Percentiles rank a stretch among this genome's conserved stretches.
Conservation (phyloP, 2,329 filamentous ascomycete genomes). For the Biscogniauxia mediterranea region DNA sequence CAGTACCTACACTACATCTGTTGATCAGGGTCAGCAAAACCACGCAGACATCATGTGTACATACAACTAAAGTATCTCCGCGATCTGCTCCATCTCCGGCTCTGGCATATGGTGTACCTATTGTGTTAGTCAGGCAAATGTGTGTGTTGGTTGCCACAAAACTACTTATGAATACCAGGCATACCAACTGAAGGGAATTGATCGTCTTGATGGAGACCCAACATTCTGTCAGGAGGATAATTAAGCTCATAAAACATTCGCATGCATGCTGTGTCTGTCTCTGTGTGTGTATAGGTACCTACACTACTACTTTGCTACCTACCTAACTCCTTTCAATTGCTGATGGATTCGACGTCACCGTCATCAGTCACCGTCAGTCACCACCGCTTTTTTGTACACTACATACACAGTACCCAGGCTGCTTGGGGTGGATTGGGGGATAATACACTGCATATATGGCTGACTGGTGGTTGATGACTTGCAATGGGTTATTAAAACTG, state of each 20-base stretch:
- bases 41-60: too few relatives aligned
- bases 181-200: neutral
- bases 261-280: too few relatives aligned
- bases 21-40: too few relatives aligned
- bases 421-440: neutral
- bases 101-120: neutral
- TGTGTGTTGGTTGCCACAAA: neutral
- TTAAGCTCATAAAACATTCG: neutral
- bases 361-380: neutral
- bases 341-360: neutral
- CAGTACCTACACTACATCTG: too few relatives aligned
- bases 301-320: too few relatives aligned
- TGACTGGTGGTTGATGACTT: neutral
- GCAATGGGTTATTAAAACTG: neutral
- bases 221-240: neutral
- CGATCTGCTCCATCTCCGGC: too few relatives aligned
- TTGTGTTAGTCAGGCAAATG: neutral
- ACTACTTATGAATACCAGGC: neutral
- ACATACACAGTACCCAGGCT: too few relatives aligned
- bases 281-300: neutral
- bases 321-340: neutral
- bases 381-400: too few relatives aligned
- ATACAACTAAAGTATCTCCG: too few relatives aligned
- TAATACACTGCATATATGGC: neutral
- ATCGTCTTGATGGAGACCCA: neutral